These are phyloP conservation scores for Mallotus japonicus DNA, from an alignment of 441 rosid species.

Conservation along the genomic window DNA sequence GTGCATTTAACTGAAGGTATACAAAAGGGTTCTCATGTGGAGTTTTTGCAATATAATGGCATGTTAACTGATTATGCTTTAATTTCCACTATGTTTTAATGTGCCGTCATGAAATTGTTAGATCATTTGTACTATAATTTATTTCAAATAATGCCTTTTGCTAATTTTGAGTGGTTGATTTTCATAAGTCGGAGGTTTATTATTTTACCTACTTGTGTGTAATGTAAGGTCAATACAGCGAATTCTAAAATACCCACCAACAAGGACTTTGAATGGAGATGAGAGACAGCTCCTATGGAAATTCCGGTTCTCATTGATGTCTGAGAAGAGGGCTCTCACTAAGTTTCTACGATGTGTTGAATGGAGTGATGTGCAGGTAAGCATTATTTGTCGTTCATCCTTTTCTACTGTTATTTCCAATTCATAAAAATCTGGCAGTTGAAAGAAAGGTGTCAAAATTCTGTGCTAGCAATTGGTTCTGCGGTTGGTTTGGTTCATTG, in stretches of 20 bases:
- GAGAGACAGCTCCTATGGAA: slow-evolving; percentile 98
- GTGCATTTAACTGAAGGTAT: background rate
- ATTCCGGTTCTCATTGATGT: slow-evolving; percentile 92
- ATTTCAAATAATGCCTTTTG: slow-evolving; percentile 4
- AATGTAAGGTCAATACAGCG: slow-evolving; percentile 78
- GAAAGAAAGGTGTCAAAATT: background rate
- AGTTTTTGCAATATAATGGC: background rate
- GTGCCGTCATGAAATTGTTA: slow-evolving; percentile 16
- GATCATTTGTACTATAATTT: slow-evolving; percentile 9
- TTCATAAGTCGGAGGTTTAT: slow-evolving; percentile 20
- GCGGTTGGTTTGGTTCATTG: background rate
- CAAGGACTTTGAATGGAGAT: slow-evolving; percentile 88
- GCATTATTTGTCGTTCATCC: slow-evolving; percentile 17
- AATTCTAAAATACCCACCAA: slow-evolving; percentile 92
- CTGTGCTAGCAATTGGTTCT: background rate
- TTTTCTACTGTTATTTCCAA: background rate
- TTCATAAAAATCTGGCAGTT: background rate
- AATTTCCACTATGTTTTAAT: slow-evolving; percentile 3
- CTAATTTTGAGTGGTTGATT: background rate
- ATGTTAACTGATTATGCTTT: background rate
- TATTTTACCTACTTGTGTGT: slow-evolving; percentile 22
- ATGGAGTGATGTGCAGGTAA: slow-evolving; percentile 97
- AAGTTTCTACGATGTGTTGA: slow-evolving; percentile 96
- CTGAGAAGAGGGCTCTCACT: slow-evolving; percentile 95
- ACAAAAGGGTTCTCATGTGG: background rate